Percentiles rank a stretch among this genome's conserved stretches.
phyloP scores from a whole-genome alignment of 2,329 filamentous ascomycete genomes.

The Talaromyces pinophilus region DNA sequence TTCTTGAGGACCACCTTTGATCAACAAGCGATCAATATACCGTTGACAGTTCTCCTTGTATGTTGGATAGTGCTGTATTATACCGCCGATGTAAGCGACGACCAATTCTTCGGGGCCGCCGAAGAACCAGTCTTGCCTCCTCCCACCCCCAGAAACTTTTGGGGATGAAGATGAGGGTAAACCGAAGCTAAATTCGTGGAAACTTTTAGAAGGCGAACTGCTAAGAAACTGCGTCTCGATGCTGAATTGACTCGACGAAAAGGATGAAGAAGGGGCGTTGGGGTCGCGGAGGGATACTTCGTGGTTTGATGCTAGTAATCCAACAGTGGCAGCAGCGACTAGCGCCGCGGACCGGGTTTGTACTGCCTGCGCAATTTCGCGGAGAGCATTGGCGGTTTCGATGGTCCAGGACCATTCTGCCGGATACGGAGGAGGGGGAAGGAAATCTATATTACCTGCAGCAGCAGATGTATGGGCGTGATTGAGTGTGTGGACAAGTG shows the following conservation, averaged over 20 bases:
- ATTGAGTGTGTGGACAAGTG: slow-evolving; percentile 16
- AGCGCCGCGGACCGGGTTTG: slow-evolving; percentile 22
- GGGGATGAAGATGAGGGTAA: not conserved
- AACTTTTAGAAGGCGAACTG: slow-evolving; percentile 21
- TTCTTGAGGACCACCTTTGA: slow-evolving; percentile 38
- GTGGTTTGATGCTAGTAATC: slow-evolving; percentile 22
- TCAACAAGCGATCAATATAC: slow-evolving; percentile 59
- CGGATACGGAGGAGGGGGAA: not conserved
- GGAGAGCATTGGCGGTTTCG: slow-evolving; percentile 18
- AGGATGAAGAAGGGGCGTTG: not conserved
- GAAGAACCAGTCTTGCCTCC: slow-evolving; percentile 12
- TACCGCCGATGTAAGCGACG: slow-evolving; percentile 74
- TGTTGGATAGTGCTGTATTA: slow-evolving; percentile 71
- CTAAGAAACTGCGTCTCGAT: slow-evolving; percentile 14
- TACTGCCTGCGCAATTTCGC: slow-evolving; percentile 20
- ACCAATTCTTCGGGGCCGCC: slow-evolving; percentile 23
- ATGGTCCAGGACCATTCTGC: slow-evolving; percentile 19
- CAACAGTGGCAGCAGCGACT: slow-evolving; percentile 23
- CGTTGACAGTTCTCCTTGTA: slow-evolving; percentile 66
- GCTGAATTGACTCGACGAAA: not conserved
- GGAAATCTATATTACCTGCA: not conserved
- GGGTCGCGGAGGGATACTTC: slow-evolving; percentile 20
- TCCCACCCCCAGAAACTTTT: not conserved
- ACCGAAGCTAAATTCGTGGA: slow-evolving; percentile 23
- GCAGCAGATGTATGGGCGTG: not conserved